Base-by-base conservation (phyloP, 495 filamentous ascomycete species). In the Aspergillus asperescens region DNA sequence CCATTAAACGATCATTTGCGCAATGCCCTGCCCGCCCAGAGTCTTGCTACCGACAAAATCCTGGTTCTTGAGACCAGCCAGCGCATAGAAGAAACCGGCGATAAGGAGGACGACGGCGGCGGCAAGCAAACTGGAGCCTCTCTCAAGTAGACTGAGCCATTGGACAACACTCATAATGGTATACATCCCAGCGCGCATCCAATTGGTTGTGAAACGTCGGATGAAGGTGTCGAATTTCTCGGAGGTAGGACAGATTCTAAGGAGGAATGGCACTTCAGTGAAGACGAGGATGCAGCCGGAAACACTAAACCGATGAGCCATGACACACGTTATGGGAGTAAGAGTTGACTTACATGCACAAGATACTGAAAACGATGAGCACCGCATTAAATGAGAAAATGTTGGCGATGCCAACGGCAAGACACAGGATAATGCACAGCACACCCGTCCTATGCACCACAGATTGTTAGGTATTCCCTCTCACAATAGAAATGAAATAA, bases 221-320 rank as follows among this genome's bases (percentile, higher is more conserved):
- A 99, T 92, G 69, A 92, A 88, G 57, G 71, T 75, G 64, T 97
- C 94, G 71, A 99, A 99, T 45, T 76, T 78, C 37, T 83, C 65
- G 31, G 93, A 97, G 1, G 94, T 99, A 42, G 93, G 93, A 73
- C 93, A 99, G 73, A 99, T 96, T 70, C 94, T 86, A 27, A 99
- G 84, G 44, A 98, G 88, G 58, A 96, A 86, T 8, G 93, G 93
- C 15, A 99, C 85, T 68, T 99, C 93, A 68, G 96, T 81, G 79
- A 99, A 99, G 76, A 99, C 76, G 69, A 99, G 84, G 63, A 97
- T 67, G 67, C 95, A 85, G 34, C 84, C 79, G 45, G 78, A 95
- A 27, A 84, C 71, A 24, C 92, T 96, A 62, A 8, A 7, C 2
- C 25, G 9, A 55, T 69, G 15, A 69, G 60, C 12, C 37, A 15